A percentile compares a stretch with the other conserved stretches of the same genome.
Conservation (phyloP, 768 basidiomycete species). For the Lanmaoa pseudosensibilis region DNA sequence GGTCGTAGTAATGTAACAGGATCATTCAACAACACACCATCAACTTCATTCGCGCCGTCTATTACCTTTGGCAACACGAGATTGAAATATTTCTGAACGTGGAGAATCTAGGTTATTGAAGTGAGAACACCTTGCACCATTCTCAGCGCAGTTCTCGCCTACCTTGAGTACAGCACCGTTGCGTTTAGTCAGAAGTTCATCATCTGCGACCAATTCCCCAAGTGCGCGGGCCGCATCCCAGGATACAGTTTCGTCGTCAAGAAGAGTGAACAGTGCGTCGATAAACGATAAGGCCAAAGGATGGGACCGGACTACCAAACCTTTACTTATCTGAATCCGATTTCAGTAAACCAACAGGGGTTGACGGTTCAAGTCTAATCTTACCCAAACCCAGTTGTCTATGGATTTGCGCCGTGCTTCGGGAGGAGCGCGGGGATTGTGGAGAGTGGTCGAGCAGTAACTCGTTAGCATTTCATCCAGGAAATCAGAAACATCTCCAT, state of each 20-base stretch:
- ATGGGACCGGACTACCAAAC: conserved; percentile 75
- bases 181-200: conserved; percentile 68
- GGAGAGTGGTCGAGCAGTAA: conserved; percentile 54
- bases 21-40: conserved; percentile 41
- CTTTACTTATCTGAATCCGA: conserved; percentile 65
- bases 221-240: conserved; percentile 77
- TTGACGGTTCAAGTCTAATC: conserved; percentile 11
- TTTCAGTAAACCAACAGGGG: background rate
- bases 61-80: conserved; percentile 74
- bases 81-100: conserved; percentile 75
- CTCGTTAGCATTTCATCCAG: conserved; percentile 39
- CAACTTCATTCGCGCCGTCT: conserved; percentile 54
- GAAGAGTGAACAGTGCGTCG: conserved; percentile 65
- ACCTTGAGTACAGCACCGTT: conserved; percentile 82
- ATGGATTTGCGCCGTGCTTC: conserved; percentile 54
- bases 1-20: background rate
- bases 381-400: conserved; percentile 68
- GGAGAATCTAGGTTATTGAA: conserved; percentile 52
- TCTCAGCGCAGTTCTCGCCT: conserved; percentile 11
- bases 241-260: conserved; percentile 62
- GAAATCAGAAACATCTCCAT: conserved; percentile 49
- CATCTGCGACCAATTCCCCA: conserved; percentile 62
- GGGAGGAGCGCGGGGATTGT: conserved; percentile 27
- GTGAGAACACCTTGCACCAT: background rate
- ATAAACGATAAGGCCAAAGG: conserved; percentile 53